Evolutionary conservation across 352 stramenopile species (phyloP).

Genomic region (Globisporangium orthogonon): DNA sequence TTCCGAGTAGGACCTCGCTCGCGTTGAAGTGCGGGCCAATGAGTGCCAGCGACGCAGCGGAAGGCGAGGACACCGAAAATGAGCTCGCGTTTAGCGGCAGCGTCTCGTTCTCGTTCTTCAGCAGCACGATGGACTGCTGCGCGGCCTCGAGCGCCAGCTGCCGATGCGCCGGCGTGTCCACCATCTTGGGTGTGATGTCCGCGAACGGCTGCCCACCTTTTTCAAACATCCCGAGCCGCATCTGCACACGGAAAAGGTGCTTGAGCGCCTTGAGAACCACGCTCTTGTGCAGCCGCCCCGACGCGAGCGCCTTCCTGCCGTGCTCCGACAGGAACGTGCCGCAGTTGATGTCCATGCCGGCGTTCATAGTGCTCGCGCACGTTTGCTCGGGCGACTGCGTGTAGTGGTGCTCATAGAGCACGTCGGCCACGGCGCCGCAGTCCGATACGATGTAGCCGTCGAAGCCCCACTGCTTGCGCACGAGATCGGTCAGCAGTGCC

Average conservation of each 20-base stretch:
- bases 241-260: conserved; percentile 79
- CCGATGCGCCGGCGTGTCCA: conserved; percentile 52
- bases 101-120: conserved; percentile 80
- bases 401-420: conserved; percentile 76
- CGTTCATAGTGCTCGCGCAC: conserved; percentile 50
- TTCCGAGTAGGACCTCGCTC: conserved; percentile 49
- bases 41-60: conserved; percentile 34
- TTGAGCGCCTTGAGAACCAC: conserved; percentile 63
- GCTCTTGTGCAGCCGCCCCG: conserved; percentile 50
- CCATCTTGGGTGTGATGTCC: conserved; percentile 33
- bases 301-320: conserved; percentile 45
- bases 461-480: conserved; percentile 86
- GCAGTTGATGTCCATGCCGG: conserved; percentile 84
- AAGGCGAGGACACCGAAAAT: conserved; percentile 5
- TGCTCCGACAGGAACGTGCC: conserved; percentile 66
- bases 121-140: conserved; percentile 76
- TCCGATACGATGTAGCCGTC: conserved; percentile 91
- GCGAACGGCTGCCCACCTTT: conserved; percentile 53
- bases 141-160: conserved; percentile 59
- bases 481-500: conserved; percentile 62
- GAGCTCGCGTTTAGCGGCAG: conserved; percentile 40
- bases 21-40: conserved; percentile 77
- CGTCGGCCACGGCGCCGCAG: conserved; percentile 82
- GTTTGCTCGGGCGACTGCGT: conserved; percentile 53
- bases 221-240: conserved; percentile 90